These are phyloP conservation scores for Epichloe brachyelytri DNA, from an alignment of 2,329 filamentous ascomycete species.

Conservation along the genomic window DNA sequence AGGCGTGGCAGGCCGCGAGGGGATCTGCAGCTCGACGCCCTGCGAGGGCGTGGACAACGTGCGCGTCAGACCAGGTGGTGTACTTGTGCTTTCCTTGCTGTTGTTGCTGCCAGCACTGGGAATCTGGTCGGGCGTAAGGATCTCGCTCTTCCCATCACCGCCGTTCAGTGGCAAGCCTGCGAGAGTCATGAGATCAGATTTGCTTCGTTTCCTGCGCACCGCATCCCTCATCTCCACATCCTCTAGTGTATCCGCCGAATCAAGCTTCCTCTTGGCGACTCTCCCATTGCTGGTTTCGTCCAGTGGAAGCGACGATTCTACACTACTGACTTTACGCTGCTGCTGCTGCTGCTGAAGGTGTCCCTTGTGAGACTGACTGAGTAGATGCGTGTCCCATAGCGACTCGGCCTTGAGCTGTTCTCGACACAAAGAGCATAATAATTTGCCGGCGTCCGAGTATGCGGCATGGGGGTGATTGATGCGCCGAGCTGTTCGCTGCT, in stretches of 20 bases:
- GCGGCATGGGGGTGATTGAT: conserved; percentile 56
- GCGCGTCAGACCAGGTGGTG: conserved; percentile 21
- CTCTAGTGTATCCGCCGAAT: conserved; percentile 16
- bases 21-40: conserved; percentile 49
- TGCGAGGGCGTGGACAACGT: conserved; percentile 40
- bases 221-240: conserved; percentile 24
- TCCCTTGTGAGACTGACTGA: conserved; percentile 29
- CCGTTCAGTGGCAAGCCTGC: neutral
- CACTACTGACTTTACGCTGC: conserved; percentile 3
- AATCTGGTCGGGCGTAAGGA: conserved; percentile 8
- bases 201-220: conserved; percentile 33
- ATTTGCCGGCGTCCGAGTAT: conserved; percentile 55
- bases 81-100: conserved; percentile 8
- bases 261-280: conserved; percentile 22
- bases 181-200: conserved; percentile 18
- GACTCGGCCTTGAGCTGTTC: conserved; percentile 51
- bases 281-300: conserved; percentile 6
- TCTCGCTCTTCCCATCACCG: conserved; percentile 9
- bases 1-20: conserved; percentile 50
- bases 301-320: conserved; percentile 8
- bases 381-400: conserved; percentile 52
- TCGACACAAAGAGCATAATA: conserved; percentile 55
- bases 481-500: conserved; percentile 61
- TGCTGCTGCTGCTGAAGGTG: conserved; percentile 11
- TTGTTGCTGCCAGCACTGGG: conserved; percentile 11